Evolutionary conservation across 352 stramenopile genomes (phyloP), one percentile per base, ranked within the genome.

Genomic region (Phytophthora kernoviae): DNA sequence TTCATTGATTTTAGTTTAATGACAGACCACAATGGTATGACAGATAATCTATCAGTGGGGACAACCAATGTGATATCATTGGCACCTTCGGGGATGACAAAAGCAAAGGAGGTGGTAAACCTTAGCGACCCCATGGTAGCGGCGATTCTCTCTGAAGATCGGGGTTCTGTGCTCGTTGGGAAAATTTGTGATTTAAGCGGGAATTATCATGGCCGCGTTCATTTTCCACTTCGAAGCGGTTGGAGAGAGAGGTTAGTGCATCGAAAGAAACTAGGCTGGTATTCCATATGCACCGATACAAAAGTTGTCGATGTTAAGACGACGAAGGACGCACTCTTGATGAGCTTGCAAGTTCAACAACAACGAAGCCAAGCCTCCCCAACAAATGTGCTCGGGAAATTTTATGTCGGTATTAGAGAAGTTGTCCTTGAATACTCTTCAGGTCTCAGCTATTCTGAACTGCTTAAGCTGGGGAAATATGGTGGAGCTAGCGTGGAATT

Each of bases 171-270:
- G 7, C 14, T 81, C 6, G 62, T 61, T 0, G 50, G 71, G 10
- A 56, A 55, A 40, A 49, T 81, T 21, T 57, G 54, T 15, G 51
- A 73, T 14, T 48, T 68, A 20, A 37, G 22, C 15, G 66, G 48
- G n/a, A 62, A 62, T 5, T 39, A 27, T 1, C 54, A 67, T 15
- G 69, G 58, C 0, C 51, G 46, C n/a, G 56, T 63, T 10, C 69
- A 81, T 50, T 33, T 81, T 43, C 66, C 69, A 24, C 51, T 81
- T 5, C 52, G 63, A 12, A 66, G 52, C 9, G 67, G 59, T 41
- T 81, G 73, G 73, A 63, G 39, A 54, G 44, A 62, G 42, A 41
- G 17, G 11, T 49, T 60, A 21, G 43, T 58, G 24, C 45, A 30
- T 42, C 26, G 20, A 14, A 62, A 60, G 34, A 57, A 59, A n/a